Base-by-base conservation (phyloP, 176 grass and related monocot genomes). In the Lolium multiflorum region DNA sequence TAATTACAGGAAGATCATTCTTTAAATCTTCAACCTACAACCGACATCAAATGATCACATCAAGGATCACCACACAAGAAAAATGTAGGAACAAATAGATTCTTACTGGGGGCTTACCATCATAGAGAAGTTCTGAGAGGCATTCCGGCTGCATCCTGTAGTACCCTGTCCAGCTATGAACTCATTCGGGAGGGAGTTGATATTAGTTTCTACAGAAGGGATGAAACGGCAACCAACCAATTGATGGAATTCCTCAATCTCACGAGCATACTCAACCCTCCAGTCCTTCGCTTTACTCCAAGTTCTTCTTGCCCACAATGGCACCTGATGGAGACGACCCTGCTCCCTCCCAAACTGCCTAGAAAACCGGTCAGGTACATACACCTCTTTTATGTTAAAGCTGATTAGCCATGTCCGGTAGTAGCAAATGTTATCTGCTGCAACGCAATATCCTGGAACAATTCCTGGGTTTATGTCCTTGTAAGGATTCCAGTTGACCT, bases 361-460 rank as follows among this genome's bases (percentile, higher is more conserved):
- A 81, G 86, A 46, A 81, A 88, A 91, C 77, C 89, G 83, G 60
- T 91, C 85, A 88, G 89, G 86, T 46, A 85, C 89, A 81, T 91
- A 91, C 20, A 88, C 89, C 85, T 91, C 89, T 80, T 91, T 91
- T 81, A 91, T 88, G 61, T 91, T 88, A 91, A 91, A 91, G 82
- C 82, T 91, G 77, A 91, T 91, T 56, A 88, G 89, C 85, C 86
- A 91, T 77, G 89, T 85, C 52, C 82, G 81, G 46, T 82, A 91
- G 82, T 77, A 81, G 71, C 85, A 91, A 46, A 91, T 85, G 43
- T 88, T 91, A 85, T 91, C 89, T 80, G 89, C 89, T 71, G 89
- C 82, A 47, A 85, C 75, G 52, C 89, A 91, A 91, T 88, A 91
- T 91, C 84, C 89, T 76, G 82, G 89, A 85, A 88, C 35, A 81